Evolutionary conservation across 257 asterid genomes (phyloP), one percentile per base, ranked within the genome.

Genomic region (Nicotiana tomentosiformis): DNA sequence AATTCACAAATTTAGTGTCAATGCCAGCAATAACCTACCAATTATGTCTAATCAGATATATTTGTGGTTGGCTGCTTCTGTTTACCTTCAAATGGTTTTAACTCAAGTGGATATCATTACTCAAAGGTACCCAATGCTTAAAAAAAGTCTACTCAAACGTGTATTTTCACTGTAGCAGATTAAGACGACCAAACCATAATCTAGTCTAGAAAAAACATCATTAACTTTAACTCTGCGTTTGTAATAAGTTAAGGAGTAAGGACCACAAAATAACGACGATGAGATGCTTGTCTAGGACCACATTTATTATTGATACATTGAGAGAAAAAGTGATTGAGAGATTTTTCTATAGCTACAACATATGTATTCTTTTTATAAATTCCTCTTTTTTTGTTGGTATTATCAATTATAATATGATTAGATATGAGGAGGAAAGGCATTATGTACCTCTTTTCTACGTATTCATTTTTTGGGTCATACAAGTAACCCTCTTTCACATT

Each of bases 261-360:
- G 83, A 81, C 83, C 83, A 81, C 77, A 81, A 2, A 51, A 81
- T 46, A 80, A 79, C 58, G 15, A 39, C 64, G 33, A 55, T 43
- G 29, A 51, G 64, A 76, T 76, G 64, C 80, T 76, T 60, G 58
- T 12, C 33, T 53, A 81, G 83, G 83, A 49, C 83, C 83, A 81
- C 83, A 46, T 68, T 81, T n/a, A 65, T 23, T 37, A 9, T 15
- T 77, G 37, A 60, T 46, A 72, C 46, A 51, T 26, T 74, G 4
- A 26, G 62, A 74, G 49, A 8, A 43, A 74, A 26, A 26, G 80
- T 51, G 64, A 76, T 16, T 76, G 46, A 14, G 14, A 74, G 9
- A 70, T 72, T 72, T 46, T 23, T 20, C 60, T 72, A 72, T 20
- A 20, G 35, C 20, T 70, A 56, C 35, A 46, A n/a, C 65, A 49